A percentile compares a stretch with the other conserved stretches of the same genome.
Conservation (phyloP, 352 stramenopile species). For the Pythium brassicae region DNA sequence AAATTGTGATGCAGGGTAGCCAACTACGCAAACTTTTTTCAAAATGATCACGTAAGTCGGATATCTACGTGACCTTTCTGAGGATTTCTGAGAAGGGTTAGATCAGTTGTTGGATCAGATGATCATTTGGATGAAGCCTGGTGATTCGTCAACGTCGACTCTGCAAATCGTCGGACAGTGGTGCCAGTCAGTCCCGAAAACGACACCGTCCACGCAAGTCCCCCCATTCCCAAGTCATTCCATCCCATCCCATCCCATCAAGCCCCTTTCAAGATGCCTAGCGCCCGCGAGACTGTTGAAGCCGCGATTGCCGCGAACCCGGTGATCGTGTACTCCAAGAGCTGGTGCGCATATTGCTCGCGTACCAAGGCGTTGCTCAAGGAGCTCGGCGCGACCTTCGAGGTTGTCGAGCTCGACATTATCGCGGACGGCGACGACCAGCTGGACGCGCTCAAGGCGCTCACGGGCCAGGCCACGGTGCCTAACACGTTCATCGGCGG, state of each 20-base stretch:
- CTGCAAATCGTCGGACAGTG: too few relatives aligned
- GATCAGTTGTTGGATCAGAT: too few relatives aligned
- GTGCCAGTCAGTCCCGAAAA: conserved; percentile 10
- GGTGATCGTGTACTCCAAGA: conserved; percentile 92
- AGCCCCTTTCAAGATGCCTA: conserved; percentile 36
- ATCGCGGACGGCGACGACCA: conserved; percentile 42
- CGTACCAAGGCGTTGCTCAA: conserved; percentile 61
- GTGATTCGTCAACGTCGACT: neutral
- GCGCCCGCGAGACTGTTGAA: conserved; percentile 62
- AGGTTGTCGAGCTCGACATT: conserved; percentile 62
- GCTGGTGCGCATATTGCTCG: conserved; percentile 93
- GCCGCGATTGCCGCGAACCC: conserved; percentile 41
- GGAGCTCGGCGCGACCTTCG: conserved; percentile 46
- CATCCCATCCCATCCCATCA: too few relatives aligned
- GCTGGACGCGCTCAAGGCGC: conserved; percentile 54
- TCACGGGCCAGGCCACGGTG: conserved; percentile 91
- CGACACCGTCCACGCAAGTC: neutral
- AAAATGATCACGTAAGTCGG: too few relatives aligned
- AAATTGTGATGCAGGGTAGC: too few relatives aligned
- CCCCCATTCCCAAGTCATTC: too few relatives aligned
- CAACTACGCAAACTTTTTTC: too few relatives aligned
- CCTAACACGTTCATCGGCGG: conserved; percentile 97
- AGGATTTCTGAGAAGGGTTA: too few relatives aligned
- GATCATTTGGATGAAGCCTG: too few relatives aligned
- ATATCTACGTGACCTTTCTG: too few relatives aligned